A percentile compares a stretch with the other conserved stretches of the same genome.
phyloP scores from a whole-genome alignment of 2,329 filamentous ascomycete genomes.

The Arachnomyces sp. region DNA sequence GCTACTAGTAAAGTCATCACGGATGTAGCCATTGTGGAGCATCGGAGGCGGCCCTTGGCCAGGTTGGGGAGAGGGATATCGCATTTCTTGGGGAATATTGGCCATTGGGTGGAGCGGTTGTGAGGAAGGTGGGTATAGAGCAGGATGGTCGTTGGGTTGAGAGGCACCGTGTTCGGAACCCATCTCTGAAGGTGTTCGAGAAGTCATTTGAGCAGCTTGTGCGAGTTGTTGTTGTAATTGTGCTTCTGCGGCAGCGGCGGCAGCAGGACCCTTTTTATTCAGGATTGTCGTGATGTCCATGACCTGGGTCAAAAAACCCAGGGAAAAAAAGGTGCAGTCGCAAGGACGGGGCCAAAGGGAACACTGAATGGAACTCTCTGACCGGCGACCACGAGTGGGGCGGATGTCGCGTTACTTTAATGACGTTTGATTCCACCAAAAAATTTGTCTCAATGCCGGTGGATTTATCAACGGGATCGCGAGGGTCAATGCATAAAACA shows the following conservation, averaged over 20 bases:
- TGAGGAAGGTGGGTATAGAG: constrained; percentile 50
- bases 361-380: too few relatives aligned
- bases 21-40: constrained; percentile 50
- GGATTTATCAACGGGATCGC: too few relatives aligned
- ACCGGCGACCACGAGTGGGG: too few relatives aligned
- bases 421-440: too few relatives aligned
- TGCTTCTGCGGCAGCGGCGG: constrained; percentile 35
- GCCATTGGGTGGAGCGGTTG: constrained; percentile 45
- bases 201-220: constrained; percentile 32
- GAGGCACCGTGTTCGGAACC: constrained; percentile 53
- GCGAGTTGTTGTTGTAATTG: constrained; percentile 38
- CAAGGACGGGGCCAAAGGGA: too few relatives aligned
- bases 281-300: constrained; percentile 49
- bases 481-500: too few relatives aligned
- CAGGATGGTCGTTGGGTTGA: constrained; percentile 49
- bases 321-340: too few relatives aligned
- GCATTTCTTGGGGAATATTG: constrained; percentile 45
- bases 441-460: too few relatives aligned
- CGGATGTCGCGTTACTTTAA: too few relatives aligned
- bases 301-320: constrained; percentile 13
- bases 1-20: constrained; percentile 31
- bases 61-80: constrained; percentile 45
- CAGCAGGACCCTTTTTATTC: constrained; percentile 41
- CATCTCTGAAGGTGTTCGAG: constrained; percentile 44
- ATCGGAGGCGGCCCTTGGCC: constrained; percentile 43